A percentile compares a stretch with the other conserved stretches of the same genome.
phyloP scores from a whole-genome alignment of 208 protist species.

The Leishmania braziliensis region DNA sequence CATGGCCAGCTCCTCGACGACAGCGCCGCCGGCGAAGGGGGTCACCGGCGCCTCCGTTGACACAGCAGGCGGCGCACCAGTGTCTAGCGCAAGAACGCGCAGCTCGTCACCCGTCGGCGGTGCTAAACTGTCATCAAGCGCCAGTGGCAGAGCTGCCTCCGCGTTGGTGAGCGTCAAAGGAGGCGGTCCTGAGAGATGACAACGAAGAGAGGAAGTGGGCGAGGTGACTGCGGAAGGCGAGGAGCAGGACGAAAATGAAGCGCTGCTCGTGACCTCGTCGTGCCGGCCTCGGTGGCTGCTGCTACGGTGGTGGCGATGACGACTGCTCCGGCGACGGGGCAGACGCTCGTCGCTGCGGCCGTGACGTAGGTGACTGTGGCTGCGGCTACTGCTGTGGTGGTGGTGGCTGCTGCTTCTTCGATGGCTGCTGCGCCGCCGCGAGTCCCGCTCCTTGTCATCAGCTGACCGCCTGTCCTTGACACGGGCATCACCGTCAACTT shows the following conservation, averaged over 20 bases:
- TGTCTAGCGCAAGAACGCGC: conserved; percentile 4
- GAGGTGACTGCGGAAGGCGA: not conserved
- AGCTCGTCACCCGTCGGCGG: conserved; percentile 8
- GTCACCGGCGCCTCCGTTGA: not conserved
- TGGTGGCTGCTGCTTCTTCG: not conserved
- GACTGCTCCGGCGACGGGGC: conserved; percentile 8
- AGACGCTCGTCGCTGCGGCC: conserved; percentile 4
- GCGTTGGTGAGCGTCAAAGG: not conserved
- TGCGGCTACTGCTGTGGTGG: conserved; percentile 14
- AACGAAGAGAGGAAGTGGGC: not conserved
- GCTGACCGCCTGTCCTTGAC: not conserved
- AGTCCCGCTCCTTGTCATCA: not conserved
- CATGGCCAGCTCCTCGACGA: not conserved
- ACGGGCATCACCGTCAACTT: not conserved
- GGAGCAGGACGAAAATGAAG: not conserved
- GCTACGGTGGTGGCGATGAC: conserved; percentile 14
- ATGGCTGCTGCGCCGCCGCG: not conserved
- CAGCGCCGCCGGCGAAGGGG: not conserved
- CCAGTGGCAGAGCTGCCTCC: conserved; percentile 6
- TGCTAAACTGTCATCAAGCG: not conserved
- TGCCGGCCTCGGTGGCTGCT: conserved; percentile 3
- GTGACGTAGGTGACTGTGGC: conserved; percentile 18
- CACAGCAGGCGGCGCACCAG: not conserved
- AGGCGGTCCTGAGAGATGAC: not conserved
- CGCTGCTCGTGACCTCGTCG: not conserved